Evolutionary conservation across 768 basidiomycete species (phyloP).

Genomic region (Floccularia luteovirens): DNA sequence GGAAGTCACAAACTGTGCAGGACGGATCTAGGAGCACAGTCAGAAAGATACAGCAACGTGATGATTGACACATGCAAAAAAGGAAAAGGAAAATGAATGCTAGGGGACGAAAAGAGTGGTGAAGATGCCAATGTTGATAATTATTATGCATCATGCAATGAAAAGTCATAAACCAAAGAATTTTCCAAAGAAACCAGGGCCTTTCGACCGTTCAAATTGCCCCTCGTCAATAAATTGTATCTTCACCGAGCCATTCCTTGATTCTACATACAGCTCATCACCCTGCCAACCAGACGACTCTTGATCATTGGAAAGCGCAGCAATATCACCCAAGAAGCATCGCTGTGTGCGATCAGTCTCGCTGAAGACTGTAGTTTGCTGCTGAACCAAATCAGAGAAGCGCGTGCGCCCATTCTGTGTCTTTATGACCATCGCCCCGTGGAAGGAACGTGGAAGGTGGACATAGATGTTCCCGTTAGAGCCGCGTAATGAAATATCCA

Average conservation of each 20-base stretch:
- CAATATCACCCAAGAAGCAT: constrained; percentile 29
- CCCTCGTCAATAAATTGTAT: constrained; percentile 28
- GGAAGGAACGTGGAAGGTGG: constrained; percentile 32
- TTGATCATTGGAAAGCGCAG: constrained; percentile 8
- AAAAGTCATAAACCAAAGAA: constrained; percentile 16
- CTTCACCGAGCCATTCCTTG: constrained; percentile 25
- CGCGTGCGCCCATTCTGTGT: constrained; percentile 17
- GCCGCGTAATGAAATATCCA: constrained; percentile 14
- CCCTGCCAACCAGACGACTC: constrained; percentile 16
- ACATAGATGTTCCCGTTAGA: constrained; percentile 22
- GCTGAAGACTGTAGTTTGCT: constrained; percentile 20
- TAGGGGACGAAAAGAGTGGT: too few relatives aligned
- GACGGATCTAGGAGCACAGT: too few relatives aligned
- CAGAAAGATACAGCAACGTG: too few relatives aligned
- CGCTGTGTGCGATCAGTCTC: constrained; percentile 18
- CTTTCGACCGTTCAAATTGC: constrained; percentile 4
- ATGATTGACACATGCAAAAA: too few relatives aligned
- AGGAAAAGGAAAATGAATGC: too few relatives aligned
- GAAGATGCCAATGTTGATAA: too few relatives aligned
- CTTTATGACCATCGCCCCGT: constrained; percentile 21
- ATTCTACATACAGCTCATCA: constrained; percentile 24
- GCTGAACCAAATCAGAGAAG: constrained; percentile 20
- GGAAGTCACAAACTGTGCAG: too few relatives aligned
- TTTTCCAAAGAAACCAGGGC: constrained; percentile 14
- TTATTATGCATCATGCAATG: too few relatives aligned